These are phyloP conservation scores for Saccharomyces pastorianus DNA, from an alignment of 1,139 yeast species.

Conservation along the genomic window DNA sequence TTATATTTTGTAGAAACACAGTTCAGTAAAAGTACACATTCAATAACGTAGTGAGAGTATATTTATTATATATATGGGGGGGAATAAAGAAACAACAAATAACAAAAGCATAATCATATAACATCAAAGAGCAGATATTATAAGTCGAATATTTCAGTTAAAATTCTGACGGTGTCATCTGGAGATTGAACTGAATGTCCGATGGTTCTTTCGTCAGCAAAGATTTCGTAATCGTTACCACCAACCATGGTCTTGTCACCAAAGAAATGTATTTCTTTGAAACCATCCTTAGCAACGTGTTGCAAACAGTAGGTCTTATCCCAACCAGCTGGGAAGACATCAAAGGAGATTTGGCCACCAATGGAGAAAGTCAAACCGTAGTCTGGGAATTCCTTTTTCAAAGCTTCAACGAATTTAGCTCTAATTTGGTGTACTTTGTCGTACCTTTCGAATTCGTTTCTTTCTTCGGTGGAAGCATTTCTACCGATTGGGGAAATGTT, in stretches of 20 bases:
- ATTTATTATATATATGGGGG: background rate
- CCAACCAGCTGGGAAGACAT: constrained; percentile 99
- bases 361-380: constrained; percentile 86
- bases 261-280: constrained; percentile 86
- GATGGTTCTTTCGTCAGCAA: constrained; percentile 79
- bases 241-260: constrained; percentile 98
- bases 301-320: constrained; percentile 96
- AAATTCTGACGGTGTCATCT: constrained; percentile 74
- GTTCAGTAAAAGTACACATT: background rate
- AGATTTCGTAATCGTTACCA: constrained; percentile 97
- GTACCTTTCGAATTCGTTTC: constrained; percentile 80
- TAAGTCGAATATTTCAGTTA: constrained; percentile 63
- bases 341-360: constrained; percentile 98
- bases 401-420: constrained; percentile 72
- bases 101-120: background rate
- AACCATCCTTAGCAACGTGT: constrained; percentile 80
- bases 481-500: constrained; percentile 97
- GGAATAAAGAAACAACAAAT: background rate
- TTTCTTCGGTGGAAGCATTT: constrained; percentile 89
- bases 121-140: constrained; percentile 6
- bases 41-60: background rate
- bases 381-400: constrained; percentile 75
- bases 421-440: constrained; percentile 78
- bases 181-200: constrained; percentile 93
- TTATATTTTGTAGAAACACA: background rate